Evolutionary conservation across 306 rosid genomes (phyloP).

Genomic region (Medicago lupulina): DNA sequence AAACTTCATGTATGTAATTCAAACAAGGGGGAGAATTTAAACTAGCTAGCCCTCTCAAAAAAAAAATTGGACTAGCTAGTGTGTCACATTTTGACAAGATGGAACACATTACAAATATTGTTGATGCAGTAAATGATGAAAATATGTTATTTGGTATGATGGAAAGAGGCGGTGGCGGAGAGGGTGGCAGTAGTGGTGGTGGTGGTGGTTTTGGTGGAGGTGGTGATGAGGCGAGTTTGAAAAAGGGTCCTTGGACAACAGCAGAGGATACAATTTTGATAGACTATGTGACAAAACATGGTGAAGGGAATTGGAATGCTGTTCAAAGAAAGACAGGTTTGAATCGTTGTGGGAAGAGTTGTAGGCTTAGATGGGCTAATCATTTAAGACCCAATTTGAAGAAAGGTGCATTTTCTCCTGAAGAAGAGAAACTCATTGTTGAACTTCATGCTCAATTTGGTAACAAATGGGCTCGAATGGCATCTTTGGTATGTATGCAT

Average conservation of each 20-base stretch:
- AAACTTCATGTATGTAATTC: too few species aligned
- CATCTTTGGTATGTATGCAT: conserved; percentile 62
- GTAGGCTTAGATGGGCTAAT: conserved; percentile 95
- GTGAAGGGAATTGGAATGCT: conserved; percentile 93
- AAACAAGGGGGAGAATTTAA: neutral
- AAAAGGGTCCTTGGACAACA: conserved; percentile 94
- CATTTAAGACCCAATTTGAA: conserved; percentile 84
- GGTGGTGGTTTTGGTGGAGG: neutral
- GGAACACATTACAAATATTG: conserved; percentile 38
- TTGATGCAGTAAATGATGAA: conserved; percentile 36
- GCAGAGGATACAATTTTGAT: conserved; percentile 74
- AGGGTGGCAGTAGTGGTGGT: conserved; percentile 25
- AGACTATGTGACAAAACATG: conserved; percentile 81
- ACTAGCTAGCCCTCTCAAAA: too few species aligned
- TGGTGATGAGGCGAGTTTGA: conserved; percentile 42
- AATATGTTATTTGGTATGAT: conserved; percentile 27
- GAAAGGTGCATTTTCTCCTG: conserved; percentile 75
- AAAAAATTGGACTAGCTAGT: conserved; percentile 1
- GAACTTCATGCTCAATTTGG: conserved; percentile 82
- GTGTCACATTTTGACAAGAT: neutral
- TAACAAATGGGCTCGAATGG: conserved; percentile 99
- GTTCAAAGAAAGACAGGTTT: conserved; percentile 77
- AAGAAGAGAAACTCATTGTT: conserved; percentile 79
- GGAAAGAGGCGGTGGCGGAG: neutral
- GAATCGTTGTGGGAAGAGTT: conserved; percentile 90